A percentile compares a stretch with the other conserved stretches of the same genome.
These are phyloP conservation scores for Rhizopus microsporus DNA, from an alignment of 371 early-diverging fungal genomes.

Conservation along the genomic window DNA sequence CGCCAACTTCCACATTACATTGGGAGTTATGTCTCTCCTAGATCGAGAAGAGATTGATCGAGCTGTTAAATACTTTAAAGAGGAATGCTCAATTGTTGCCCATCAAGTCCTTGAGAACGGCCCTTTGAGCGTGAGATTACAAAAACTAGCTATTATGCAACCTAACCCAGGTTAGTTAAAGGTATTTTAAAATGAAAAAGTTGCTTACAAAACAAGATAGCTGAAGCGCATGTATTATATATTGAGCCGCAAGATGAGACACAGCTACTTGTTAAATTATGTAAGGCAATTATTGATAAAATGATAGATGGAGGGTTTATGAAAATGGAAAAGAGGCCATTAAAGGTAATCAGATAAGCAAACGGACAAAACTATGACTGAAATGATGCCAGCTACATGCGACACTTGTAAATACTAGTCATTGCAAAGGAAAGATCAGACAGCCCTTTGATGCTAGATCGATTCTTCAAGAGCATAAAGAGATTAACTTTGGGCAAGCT, in stretches of 20 bases:
- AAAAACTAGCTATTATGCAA: constrained; percentile 18
- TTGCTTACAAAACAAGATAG: constrained; percentile 9
- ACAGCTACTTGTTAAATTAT: constrained; percentile 19
- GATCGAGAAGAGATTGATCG: constrained; percentile 12
- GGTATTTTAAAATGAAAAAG: background rate
- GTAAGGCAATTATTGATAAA: constrained; percentile 24
- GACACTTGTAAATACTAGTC: constrained; percentile 13
- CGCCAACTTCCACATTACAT: constrained; percentile 37
- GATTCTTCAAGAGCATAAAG: constrained; percentile 28
- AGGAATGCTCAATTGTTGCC: constrained; percentile 1
- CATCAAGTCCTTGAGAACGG: constrained; percentile 1
- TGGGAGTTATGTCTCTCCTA: constrained; percentile 37
- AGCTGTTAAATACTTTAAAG: constrained; percentile 16
- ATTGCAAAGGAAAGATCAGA: constrained; percentile 12
- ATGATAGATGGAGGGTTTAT: constrained; percentile 29
- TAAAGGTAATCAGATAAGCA: constrained; percentile 24
- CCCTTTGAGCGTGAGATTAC: constrained; percentile 6
- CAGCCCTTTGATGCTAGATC: constrained; percentile 33
- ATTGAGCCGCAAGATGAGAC: constrained; percentile 35
- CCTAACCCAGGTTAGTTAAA: constrained; percentile 10
- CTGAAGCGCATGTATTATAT: constrained; percentile 36
- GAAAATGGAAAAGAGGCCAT: constrained; percentile 32
- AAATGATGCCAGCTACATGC: constrained; percentile 9
- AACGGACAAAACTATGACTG: background rate
- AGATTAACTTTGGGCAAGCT: constrained; percentile 31